These are phyloP conservation scores for Talaromyces sp. DNA, from an alignment of 2,329 filamentous ascomycete genomes.

Conservation along the genomic window DNA sequence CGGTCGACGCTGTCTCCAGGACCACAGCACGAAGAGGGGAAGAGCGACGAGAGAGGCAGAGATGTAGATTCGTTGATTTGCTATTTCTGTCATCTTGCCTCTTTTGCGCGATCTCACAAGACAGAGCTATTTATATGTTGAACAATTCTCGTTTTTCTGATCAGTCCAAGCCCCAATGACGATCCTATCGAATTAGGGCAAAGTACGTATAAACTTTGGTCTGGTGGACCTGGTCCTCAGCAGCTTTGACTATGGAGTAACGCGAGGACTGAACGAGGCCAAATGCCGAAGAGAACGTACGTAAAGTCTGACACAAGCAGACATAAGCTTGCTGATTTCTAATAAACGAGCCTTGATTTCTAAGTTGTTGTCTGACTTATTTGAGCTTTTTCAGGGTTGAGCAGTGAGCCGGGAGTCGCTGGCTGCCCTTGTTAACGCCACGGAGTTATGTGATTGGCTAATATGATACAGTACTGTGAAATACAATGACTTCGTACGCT, in stretches of 20 bases:
- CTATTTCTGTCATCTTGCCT: not conserved
- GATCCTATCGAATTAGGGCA: not conserved
- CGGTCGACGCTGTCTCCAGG: constrained; percentile 14
- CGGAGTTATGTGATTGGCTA: not conserved
- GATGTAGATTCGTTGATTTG: constrained; percentile 2
- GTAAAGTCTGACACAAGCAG: not conserved
- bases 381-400: not conserved
- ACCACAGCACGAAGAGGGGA: constrained; percentile 12
- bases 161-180: not conserved
- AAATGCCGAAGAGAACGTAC: not conserved
- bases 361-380: not conserved
- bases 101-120: not conserved
- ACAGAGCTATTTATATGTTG: not conserved
- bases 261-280: not conserved
- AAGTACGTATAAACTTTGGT: not conserved
- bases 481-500: not conserved
- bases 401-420: not conserved
- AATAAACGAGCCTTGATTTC: constrained; percentile 2
- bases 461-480: not conserved
- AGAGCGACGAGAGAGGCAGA: constrained; percentile 7
- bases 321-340: not conserved
- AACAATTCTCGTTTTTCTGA: not conserved
- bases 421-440: not conserved
- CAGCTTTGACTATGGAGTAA: not conserved
- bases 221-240: not conserved